A percentile compares a stretch with the other conserved stretches of the same genome.
These are phyloP conservation scores for Terana coerulea DNA, from an alignment of 768 basidiomycete species.

Conservation along the genomic window DNA sequence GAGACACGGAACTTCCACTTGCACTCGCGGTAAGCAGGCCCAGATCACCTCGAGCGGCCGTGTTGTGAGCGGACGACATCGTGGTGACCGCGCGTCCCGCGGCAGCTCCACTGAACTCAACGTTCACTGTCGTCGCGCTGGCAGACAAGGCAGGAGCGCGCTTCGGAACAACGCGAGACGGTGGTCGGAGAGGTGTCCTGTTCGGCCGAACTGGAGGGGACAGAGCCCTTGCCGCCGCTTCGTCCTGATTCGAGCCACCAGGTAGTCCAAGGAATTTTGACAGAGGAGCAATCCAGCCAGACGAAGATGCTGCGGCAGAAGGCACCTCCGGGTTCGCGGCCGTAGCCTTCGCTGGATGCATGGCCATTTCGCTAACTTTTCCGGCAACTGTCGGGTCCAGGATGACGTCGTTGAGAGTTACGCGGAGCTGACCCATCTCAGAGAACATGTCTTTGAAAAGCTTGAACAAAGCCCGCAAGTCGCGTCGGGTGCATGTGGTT, in stretches of 20 bases:
- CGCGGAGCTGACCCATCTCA: slow-evolving; percentile 79
- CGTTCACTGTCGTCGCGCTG: slow-evolving; percentile 89
- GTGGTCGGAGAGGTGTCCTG: slow-evolving; percentile 24
- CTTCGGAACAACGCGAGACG: slow-evolving; percentile 67
- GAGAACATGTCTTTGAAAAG: slow-evolving; percentile 80
- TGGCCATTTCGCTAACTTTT: slow-evolving; percentile 65
- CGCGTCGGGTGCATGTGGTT: slow-evolving; percentile 65
- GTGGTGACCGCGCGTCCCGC: slow-evolving; percentile 53
- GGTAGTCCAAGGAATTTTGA: slow-evolving; percentile 70
- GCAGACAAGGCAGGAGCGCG: slow-evolving; percentile 81
- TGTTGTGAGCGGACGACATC: slow-evolving; percentile 25
- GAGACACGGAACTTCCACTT: slow-evolving; percentile 10
- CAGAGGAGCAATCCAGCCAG: slow-evolving; percentile 82
- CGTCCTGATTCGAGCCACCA: slow-evolving; percentile 25
- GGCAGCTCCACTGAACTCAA: slow-evolving; percentile 84
- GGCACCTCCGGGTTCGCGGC: slow-evolving; percentile 32
- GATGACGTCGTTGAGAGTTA: slow-evolving; percentile 83
- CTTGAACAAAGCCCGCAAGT: slow-evolving; percentile 79
- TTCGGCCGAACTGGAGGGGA: slow-evolving; percentile 20
- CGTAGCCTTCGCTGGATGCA: slow-evolving; percentile 52
- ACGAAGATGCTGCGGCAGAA: slow-evolving; percentile 22
- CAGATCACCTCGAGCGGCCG: not conserved
- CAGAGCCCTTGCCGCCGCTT: slow-evolving; percentile 18
- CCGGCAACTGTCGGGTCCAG: slow-evolving; percentile 79
- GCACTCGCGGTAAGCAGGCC: slow-evolving; percentile 1